A percentile compares a stretch with the other conserved stretches of the same genome.
These are phyloP conservation scores for Alternaria hordeiaustralica DNA, from an alignment of 2,329 filamentous ascomycete genomes.

Conservation along the genomic window DNA sequence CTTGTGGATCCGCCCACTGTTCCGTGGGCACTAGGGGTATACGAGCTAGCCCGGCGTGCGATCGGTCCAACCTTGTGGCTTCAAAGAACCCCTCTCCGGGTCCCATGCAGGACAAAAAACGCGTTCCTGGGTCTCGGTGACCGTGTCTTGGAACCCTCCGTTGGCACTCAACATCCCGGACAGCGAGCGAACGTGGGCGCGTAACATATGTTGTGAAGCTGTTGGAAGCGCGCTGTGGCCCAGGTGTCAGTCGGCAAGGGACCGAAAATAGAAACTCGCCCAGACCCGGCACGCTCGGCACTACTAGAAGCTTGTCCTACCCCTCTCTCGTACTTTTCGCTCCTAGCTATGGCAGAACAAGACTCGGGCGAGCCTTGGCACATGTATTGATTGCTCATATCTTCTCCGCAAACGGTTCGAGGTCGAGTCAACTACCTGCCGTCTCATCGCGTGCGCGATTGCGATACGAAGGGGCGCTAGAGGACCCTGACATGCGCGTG, in stretches of 20 bases:
- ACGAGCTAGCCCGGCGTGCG: neutral
- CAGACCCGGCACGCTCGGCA: neutral
- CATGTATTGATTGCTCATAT: neutral
- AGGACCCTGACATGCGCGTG: neutral
- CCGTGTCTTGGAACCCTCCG: neutral
- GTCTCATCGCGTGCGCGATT: neutral
- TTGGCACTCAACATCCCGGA: neutral
- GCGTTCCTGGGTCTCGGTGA: neutral
- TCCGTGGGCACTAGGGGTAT: neutral
- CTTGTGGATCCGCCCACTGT: neutral
- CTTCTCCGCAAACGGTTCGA: neutral
- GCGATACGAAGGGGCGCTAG: neutral
- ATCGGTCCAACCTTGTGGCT: neutral
- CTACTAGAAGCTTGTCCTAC: neutral
- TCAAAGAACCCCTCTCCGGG: neutral
- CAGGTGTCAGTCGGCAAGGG: neutral
- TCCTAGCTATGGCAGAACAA: neutral
- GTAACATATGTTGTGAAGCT: neutral
- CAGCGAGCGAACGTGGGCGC: neutral
- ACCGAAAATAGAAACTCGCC: neutral
- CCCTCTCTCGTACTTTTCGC: slow-evolving; percentile 1
- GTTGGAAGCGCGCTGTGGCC: neutral
- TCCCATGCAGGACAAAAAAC: neutral
- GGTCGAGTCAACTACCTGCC: neutral
- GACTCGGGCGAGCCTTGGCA: neutral